Evolutionary conservation across 2,329 filamentous ascomycete genomes (phyloP).

Genomic region (Drechmeria coniospora): DNA sequence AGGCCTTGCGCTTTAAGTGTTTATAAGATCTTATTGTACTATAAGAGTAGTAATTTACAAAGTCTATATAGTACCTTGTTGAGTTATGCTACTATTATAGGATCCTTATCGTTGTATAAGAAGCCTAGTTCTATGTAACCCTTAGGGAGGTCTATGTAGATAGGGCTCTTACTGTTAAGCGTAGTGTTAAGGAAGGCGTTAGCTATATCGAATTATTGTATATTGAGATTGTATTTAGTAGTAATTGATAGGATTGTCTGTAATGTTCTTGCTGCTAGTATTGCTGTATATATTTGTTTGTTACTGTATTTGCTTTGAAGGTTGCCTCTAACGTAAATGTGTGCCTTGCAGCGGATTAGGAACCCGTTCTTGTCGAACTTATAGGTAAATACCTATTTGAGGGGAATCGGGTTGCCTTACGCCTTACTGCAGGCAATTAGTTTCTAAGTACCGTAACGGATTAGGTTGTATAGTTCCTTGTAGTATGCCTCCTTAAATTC

Average conservation of each 20-base stretch:
- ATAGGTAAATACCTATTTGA: conserved; percentile 3
- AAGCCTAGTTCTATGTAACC: background rate
- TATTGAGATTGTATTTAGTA: background rate
- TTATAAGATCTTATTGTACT: background rate
- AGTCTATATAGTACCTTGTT: background rate
- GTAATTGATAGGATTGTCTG: no score
- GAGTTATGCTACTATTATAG: background rate
- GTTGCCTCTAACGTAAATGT: conserved; percentile 1
- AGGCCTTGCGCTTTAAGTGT: background rate
- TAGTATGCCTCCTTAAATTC: background rate
- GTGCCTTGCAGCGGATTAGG: conserved; percentile 1
- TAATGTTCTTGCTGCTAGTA: no score
- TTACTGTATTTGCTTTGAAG: background rate
- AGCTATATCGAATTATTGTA: background rate
- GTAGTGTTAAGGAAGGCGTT: background rate
- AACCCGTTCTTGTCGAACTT: conserved; percentile 1
- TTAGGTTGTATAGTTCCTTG: background rate
- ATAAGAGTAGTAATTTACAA: background rate
- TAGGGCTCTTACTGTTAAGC: background rate
- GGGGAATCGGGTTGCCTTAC: background rate
- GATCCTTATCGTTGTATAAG: background rate
- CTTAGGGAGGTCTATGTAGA: background rate
- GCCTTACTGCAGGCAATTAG: background rate
- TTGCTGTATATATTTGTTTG: background rate
- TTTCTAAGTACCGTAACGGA: background rate